Evolutionary conservation across 1,284 basidiomycete genomes (phyloP), one percentile per base, ranked within the genome.

Genomic region (Moesziomyces sp.): DNA sequence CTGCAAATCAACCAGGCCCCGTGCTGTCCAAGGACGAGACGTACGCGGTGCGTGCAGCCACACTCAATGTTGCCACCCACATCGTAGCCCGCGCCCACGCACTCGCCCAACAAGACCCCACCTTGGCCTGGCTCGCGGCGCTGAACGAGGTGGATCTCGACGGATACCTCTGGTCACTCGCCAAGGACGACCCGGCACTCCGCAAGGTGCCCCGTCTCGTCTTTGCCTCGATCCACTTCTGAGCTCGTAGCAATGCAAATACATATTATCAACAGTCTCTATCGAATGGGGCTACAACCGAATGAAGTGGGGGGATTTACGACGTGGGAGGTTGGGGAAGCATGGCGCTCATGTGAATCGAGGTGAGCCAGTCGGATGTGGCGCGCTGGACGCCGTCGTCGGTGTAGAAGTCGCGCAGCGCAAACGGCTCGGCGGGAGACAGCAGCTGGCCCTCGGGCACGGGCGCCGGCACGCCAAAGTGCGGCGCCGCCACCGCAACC

Each of bases 61-160:
- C 74, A 8, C 47, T 83, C 11, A 55, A 78, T 10, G 70, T 81
- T 0, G 80, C 79, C 9, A 10, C 34, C 1, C 62, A 47, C 14
- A 63, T 83, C 18, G 73, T 69, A 9, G 46, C 55, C 23, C 58
- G 76, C 16, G 77, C 77, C 10, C 38, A 58, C 3, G 46, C 48
- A n/a, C 34, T 81, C 8, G 72, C 76, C 23, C 45, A 63, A 30
- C 16, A 53, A 5, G 42, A 35, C 0, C 24, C 40, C 0, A 34
- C 23, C 18, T 30, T 34, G 6, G 58, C 49, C 11, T 81, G 74
- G 74, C 34, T 81, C 40, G 28, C n/a, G 0, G 28, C n/a, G 1
- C 26, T 81, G 11, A 78, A 65, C 40, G 80, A 83, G 58, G 80
- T 71, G 11, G 78, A 81, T 52, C 52, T 83, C 16, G 80, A 83